Percentiles rank a stretch among this genome's conserved stretches.
These are phyloP conservation scores for Peronospora farinosa DNA, from an alignment of 352 stramenopile genomes.

Conservation along the genomic window DNA sequence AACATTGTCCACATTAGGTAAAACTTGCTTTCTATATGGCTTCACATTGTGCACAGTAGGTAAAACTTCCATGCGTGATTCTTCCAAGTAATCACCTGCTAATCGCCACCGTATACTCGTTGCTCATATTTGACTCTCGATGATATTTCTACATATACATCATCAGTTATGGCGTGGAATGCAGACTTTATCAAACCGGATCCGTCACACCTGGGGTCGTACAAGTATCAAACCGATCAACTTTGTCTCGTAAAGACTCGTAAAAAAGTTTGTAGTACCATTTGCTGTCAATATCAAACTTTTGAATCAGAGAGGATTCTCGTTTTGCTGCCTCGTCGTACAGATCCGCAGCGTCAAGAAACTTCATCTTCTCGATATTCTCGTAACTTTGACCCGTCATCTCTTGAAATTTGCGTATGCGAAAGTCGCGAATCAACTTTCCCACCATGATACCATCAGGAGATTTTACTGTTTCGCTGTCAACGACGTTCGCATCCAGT, in stretches of 20 bases:
- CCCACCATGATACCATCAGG: slow-evolving; percentile 1
- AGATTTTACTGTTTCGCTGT: slow-evolving; percentile 12
- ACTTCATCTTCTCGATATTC: not conserved
- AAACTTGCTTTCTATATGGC: too few species aligned
- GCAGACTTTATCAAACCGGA: too few species aligned
- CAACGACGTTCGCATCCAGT: slow-evolving; percentile 40
- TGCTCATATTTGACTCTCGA: too few species aligned
- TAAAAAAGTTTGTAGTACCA: not conserved
- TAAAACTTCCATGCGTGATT: too few species aligned
- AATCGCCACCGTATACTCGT: too few species aligned
- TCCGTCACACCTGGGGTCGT: not conserved
- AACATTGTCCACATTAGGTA: too few species aligned
- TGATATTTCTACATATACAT: too few species aligned
- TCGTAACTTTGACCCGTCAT: slow-evolving; percentile 3
- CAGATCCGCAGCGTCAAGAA: not conserved
- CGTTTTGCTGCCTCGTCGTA: not conserved
- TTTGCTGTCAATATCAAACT: not conserved
- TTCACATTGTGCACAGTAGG: too few species aligned
- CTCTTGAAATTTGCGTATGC: slow-evolving; percentile 2
- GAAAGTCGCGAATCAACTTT: slow-evolving; percentile 1
- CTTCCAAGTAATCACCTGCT: too few species aligned
- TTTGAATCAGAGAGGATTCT: not conserved
- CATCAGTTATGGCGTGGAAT: too few species aligned
- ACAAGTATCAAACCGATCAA: too few species aligned
- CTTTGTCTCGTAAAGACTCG: too few species aligned